Evolutionary conservation across 345 rosid species (phyloP), one percentile per base, ranked within the genome.

Genomic region (Boechera divaricarpa): DNA sequence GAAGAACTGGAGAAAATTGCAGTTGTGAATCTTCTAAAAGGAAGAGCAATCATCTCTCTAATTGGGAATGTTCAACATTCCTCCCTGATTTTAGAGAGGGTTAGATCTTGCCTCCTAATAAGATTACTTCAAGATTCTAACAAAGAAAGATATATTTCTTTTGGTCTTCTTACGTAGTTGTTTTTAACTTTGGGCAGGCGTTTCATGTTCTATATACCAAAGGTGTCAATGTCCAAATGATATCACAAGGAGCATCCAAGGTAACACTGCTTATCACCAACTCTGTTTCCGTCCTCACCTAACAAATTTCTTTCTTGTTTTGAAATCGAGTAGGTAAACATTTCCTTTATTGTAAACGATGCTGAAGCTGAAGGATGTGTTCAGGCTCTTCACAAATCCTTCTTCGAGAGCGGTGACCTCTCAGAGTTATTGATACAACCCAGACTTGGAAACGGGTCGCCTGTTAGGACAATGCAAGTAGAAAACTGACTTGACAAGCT

Each of bases 191-290:
- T 15, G 77, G 60, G 63, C 90, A 95, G 98, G 99, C 75, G 51
- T 96, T 96, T 80, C 82, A 61, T 52, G 99, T 91, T 80, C 97
- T 96, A 57, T 84, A 90, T 78, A 84, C 85, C 74, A 88, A 86
- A 56, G 94, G 97, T 60, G 91, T 93, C 54, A 96, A 93, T 78
- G 99, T 96, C 75, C 99, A 96, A 83, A 93, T 96, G 99, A 96
- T 93, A 82, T 96, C 98, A 69, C 97, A 96, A 86, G 98, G 99
- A 47, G 98, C 99, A 69, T 96, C 99, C n/a, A 96, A 96, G 98
- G 99, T 95, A 44, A 42, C 67, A 67, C 36, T 54, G 66, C 44
- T 44, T 39, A 18, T 41, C 47, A 52, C 69, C 58, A 56, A 54
- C 32, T 71, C 26, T 44, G 11, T 39, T 39, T 55, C 24, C 28